phyloP scores from a whole-genome alignment of 768 basidiomycete genomes.

The Boletus rufocinnamomeus region DNA sequence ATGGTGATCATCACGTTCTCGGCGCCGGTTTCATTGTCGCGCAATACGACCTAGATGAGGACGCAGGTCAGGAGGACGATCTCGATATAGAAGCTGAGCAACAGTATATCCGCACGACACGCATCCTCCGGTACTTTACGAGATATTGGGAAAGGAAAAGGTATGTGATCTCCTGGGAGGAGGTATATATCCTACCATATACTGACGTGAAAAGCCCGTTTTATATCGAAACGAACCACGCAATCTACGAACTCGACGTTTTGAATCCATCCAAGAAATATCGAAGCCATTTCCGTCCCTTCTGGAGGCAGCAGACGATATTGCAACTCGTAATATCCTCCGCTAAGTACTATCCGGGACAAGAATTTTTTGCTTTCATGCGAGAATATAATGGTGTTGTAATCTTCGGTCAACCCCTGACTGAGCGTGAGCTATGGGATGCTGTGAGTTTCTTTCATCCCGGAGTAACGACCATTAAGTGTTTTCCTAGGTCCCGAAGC shows the following conservation, averaged over 20 bases:
- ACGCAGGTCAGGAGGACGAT: conserved; percentile 61
- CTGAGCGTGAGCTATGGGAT: conserved; percentile 32
- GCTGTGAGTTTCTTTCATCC: conserved; percentile 16
- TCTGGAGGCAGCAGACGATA: conserved; percentile 52
- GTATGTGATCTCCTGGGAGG: conserved; percentile 42
- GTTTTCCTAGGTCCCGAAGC: conserved; percentile 21
- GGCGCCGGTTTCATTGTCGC: conserved; percentile 58
- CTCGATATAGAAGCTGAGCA: conserved; percentile 34
- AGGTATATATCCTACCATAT: not conserved
- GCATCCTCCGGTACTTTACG: conserved; percentile 49
- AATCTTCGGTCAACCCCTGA: conserved; percentile 21
- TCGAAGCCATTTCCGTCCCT: conserved; percentile 41
- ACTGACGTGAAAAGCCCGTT: conserved; percentile 48
- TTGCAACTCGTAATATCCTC: conserved; percentile 49
- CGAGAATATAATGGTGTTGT: conserved; percentile 27
- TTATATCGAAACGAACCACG: conserved; percentile 62
- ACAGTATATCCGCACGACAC: conserved; percentile 48
- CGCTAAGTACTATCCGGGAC: conserved; percentile 25
- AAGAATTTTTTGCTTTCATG: conserved; percentile 40
- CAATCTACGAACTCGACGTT: conserved; percentile 58
- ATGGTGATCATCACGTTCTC: conserved; percentile 43
- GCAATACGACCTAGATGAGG: conserved; percentile 55
- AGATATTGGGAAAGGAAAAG: conserved; percentile 52
- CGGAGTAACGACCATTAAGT: not conserved
- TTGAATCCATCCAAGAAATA: conserved; percentile 48